phyloP scores from a whole-genome alignment of 202 grass and related monocot species.

The Thinopyrum obtusiflorum region DNA sequence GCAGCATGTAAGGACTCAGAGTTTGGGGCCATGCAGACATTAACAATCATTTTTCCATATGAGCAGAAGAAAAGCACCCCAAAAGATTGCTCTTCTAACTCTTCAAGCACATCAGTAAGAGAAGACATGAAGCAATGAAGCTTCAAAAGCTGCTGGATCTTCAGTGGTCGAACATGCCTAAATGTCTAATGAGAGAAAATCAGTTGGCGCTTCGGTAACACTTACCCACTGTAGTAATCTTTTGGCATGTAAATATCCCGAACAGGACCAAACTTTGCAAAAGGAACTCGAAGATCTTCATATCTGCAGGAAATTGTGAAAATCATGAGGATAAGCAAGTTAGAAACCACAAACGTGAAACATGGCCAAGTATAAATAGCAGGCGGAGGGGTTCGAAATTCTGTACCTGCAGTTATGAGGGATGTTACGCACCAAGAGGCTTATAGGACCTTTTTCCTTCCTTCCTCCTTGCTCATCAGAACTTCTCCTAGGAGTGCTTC shows the following conservation, averaged over 20 bases:
- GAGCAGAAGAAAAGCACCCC: not conserved
- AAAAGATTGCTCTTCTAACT: not conserved
- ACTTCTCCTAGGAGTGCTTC: constrained; percentile 41
- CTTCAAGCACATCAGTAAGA: not conserved
- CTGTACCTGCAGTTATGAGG: constrained; percentile 61
- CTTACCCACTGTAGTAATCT: constrained; percentile 81
- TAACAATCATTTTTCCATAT: constrained; percentile 2
- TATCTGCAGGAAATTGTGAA: constrained; percentile 38
- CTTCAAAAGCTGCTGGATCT: not conserved
- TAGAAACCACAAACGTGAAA: not conserved
- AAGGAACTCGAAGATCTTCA: constrained; percentile 54
- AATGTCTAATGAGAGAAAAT: not conserved
- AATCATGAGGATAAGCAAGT: not conserved
- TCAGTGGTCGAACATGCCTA: not conserved
- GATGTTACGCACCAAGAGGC: constrained; percentile 86
- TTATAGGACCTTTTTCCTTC: constrained; percentile 49
- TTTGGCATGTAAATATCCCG: constrained; percentile 88
- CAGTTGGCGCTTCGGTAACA: not conserved
- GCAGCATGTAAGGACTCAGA: not conserved
- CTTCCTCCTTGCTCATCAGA: constrained; percentile 48
- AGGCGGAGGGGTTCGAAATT: not conserved
- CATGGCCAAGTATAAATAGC: not conserved
- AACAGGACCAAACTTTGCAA: constrained; percentile 83
- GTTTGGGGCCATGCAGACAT: not conserved
- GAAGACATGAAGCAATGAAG: not conserved